Percentiles rank a stretch among this genome's conserved stretches.
These are phyloP conservation scores for Curvularia verruculosa DNA, from an alignment of 2,329 filamentous ascomycete species.

Conservation along the genomic window DNA sequence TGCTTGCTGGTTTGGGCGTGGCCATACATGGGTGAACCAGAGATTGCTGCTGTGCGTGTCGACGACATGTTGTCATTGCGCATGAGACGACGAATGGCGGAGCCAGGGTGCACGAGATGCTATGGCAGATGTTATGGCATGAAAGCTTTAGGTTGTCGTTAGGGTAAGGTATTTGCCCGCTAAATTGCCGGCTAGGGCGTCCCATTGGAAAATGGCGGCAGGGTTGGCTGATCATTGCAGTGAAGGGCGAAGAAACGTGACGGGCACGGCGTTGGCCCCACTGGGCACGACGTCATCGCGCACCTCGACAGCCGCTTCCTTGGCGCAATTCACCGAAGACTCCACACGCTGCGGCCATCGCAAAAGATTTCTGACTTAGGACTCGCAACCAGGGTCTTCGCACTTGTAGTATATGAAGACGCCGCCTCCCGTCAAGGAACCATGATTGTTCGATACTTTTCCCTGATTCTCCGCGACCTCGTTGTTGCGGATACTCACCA, in stretches of 20 bases:
- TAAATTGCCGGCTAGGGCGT: conserved; percentile 1
- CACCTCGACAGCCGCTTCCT: conserved; percentile 16
- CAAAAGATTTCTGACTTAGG: conserved; percentile 13
- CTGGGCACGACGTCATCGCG: conserved; percentile 22
- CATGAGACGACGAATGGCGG: conserved; percentile 1
- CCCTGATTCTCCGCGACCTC: conserved; percentile 1
- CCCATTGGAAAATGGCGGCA: conserved; percentile 16
- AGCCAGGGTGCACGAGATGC: background rate
- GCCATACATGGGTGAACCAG: background rate
- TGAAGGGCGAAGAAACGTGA: conserved; percentile 9
- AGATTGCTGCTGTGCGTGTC: background rate
- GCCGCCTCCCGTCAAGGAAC: background rate
- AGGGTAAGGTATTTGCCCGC: background rate
- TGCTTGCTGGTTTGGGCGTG: background rate
- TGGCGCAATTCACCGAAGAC: conserved; percentile 11
- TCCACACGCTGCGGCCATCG: conserved; percentile 12
- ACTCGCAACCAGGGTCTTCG: conserved; percentile 1
- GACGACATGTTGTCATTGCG: conserved; percentile 2
- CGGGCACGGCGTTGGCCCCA: conserved; percentile 7
- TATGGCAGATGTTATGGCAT: background rate
- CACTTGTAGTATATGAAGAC: conserved; percentile 8
- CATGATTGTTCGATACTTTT: conserved; percentile 3
- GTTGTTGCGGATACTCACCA: conserved; percentile 8
- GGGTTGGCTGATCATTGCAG: conserved; percentile 20
- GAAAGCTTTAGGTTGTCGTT: background rate